Evolutionary conservation across 768 basidiomycete species (phyloP).

Genomic region (Neoboletus magnificus): DNA sequence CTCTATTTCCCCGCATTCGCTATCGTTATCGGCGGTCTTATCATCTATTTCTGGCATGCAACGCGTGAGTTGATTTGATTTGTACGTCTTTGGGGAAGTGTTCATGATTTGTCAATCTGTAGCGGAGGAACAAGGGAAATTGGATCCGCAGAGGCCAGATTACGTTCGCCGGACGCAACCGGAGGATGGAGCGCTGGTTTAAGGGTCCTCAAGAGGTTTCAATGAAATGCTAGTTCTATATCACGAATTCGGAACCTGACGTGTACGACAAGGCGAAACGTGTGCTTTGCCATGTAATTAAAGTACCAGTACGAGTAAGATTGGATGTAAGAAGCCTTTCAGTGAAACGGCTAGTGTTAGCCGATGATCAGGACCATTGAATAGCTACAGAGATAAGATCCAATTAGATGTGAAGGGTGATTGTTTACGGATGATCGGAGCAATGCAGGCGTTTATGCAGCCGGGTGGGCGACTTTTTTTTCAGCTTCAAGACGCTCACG

Average conservation of each 20-base stretch:
- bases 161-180: conserved; percentile 44
- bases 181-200: conserved; percentile 14
- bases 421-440: conserved; percentile 16
- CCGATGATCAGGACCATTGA: too few species aligned
- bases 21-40: conserved; percentile 65
- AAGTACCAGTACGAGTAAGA: not conserved
- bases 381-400: conserved; percentile 25
- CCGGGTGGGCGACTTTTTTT: conserved; percentile 29
- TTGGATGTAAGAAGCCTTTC: not conserved
- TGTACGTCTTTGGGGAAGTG: not conserved
- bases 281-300: too few species aligned
- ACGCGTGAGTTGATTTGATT: conserved; percentile 56
- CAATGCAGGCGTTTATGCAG: conserved; percentile 25
- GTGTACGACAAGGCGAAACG: not conserved
- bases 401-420: conserved; percentile 28
- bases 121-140: conserved; percentile 74
- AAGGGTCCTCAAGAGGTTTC: conserved; percentile 1
- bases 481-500: conserved; percentile 46
- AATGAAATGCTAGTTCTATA: not conserved
- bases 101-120: conserved; percentile 11
- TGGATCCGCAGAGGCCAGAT: conserved; percentile 54
- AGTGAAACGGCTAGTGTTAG: too few species aligned
- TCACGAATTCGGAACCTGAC: not conserved
- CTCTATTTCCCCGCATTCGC: conserved; percentile 81
- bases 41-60: conserved; percentile 84